Percentiles rank a stretch among this genome's conserved stretches.
Evolutionary conservation across 371 early-diverging fungal genomes (phyloP).

Genomic region (Circinella minor): DNA sequence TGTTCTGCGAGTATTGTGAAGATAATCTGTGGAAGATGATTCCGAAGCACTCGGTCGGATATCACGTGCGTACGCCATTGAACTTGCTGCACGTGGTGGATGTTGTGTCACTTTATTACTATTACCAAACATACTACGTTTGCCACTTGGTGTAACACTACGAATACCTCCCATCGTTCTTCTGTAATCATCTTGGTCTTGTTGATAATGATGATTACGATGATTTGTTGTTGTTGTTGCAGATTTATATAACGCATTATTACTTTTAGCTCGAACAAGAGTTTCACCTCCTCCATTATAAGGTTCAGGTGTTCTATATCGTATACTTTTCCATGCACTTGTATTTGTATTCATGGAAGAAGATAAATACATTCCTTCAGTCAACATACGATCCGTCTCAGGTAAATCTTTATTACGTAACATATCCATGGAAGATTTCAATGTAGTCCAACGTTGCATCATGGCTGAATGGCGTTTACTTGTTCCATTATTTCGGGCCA

Average conservation of each 20-base stretch:
- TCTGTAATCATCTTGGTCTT: conserved; percentile 15
- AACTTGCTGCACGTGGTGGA: conserved; percentile 26
- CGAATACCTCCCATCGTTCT: conserved; percentile 13
- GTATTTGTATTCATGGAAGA: conserved; percentile 10
- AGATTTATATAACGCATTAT: background rate
- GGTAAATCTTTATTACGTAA: conserved; percentile 51
- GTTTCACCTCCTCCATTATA: background rate
- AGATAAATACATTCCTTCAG: background rate
- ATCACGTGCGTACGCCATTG: conserved; percentile 21
- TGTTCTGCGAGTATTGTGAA: background rate
- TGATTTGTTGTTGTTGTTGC: conserved; percentile 5
- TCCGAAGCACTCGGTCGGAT: conserved; percentile 27
- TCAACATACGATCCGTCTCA: conserved; percentile 41
- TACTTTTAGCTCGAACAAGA: conserved; percentile 8
- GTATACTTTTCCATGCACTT: conserved; percentile 36
- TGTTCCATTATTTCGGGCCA: conserved; percentile 51
- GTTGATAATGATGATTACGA: conserved; percentile 6
- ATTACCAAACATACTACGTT: conserved; percentile 7
- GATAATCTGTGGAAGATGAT: conserved; percentile 15
- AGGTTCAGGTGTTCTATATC: conserved; percentile 42
- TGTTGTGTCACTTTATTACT: background rate
- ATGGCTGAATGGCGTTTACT: conserved; percentile 54
- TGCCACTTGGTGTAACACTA: conserved; percentile 32
- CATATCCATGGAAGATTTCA: conserved; percentile 57
- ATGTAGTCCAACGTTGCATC: conserved; percentile 56